phyloP scores from a whole-genome alignment of 1,139 yeast genomes.

The Pichiaceae sp. region DNA sequence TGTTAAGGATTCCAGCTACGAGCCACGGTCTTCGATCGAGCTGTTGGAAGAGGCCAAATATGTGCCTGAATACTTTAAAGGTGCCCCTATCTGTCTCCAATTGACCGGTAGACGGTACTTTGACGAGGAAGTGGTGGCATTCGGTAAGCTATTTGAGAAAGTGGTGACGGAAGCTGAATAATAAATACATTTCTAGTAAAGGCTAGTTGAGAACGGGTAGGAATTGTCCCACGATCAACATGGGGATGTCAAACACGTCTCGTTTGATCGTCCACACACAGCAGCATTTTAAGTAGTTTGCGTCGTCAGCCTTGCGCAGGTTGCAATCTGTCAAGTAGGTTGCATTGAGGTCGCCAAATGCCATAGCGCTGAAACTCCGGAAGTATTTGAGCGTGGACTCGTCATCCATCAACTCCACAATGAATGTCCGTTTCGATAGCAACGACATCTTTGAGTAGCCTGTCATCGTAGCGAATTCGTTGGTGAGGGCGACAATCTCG shows the following conservation, averaged over 20 bases:
- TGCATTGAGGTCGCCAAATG: constrained; percentile 78
- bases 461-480: constrained; percentile 57
- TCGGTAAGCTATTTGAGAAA: constrained; percentile 26
- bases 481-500: constrained; percentile 63
- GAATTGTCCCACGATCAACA: constrained; percentile 28
- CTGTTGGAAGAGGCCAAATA: constrained; percentile 32
- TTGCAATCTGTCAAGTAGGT: constrained; percentile 41
- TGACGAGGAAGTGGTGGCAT: constrained; percentile 48
- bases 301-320: constrained; percentile 27
- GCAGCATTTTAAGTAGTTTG: constrained; percentile 39
- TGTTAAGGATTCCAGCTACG: constrained; percentile 14
- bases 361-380: constrained; percentile 74
- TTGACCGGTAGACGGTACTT: constrained; percentile 42
- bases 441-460: constrained; percentile 43
- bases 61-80: constrained; percentile 31
- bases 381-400: constrained; percentile 80
- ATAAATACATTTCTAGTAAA: not conserved
- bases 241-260: constrained; percentile 83
- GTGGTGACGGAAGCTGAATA: constrained; percentile 10
- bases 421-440: constrained; percentile 44
- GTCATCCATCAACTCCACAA: constrained; percentile 84
- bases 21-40: constrained; percentile 37
- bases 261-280: constrained; percentile 65
- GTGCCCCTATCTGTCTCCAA: constrained; percentile 48
- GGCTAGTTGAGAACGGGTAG: constrained; percentile 23